Evolutionary conservation across 139 green algal genomes (phyloP).

Genomic region (Auxenochlorella pyrenoidosa): DNA sequence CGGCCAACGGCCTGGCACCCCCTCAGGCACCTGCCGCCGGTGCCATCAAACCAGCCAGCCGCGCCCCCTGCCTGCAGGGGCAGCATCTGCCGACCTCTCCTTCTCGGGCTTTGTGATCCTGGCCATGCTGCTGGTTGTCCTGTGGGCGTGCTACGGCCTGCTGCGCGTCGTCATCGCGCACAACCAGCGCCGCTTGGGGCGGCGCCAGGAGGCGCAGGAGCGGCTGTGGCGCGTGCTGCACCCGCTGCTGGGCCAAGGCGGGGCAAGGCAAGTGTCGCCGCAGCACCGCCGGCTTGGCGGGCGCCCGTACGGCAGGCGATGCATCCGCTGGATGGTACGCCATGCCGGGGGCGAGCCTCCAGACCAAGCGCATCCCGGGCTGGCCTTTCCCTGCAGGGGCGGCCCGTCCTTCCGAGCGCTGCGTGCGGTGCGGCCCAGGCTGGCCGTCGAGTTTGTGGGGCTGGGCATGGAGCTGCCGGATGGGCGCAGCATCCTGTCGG

Average conservation of each 20-base stretch:
- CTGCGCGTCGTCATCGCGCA: not conserved
- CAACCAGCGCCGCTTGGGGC: not conserved
- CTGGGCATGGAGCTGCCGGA: constrained; percentile 49
- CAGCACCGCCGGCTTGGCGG: not conserved
- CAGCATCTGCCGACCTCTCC: constrained; percentile 37
- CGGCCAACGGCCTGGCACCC: too few relatives aligned
- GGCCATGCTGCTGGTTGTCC: constrained; percentile 12
- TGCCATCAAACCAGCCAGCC: not conserved
- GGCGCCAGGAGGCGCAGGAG: constrained; percentile 42
- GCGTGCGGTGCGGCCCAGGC: constrained; percentile 45
- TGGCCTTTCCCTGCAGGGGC: not conserved
- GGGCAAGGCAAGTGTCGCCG: not conserved
- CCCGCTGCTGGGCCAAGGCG: constrained; percentile 34
- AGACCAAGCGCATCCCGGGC: too few relatives aligned
- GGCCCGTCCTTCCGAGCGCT: constrained; percentile 50
- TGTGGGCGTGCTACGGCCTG: constrained; percentile 17
- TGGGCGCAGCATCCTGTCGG: constrained; percentile 47
- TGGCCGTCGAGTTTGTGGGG: constrained; percentile 52
- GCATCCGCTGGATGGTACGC: too few relatives aligned
- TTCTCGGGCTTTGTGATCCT: constrained; percentile 47
- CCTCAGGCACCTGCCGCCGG: not conserved
- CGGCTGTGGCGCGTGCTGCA: constrained; percentile 41
- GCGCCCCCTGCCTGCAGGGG: not conserved
- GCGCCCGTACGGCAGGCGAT: too few relatives aligned
- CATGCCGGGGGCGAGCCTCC: too few relatives aligned